Base-by-base conservation (phyloP, 2,329 filamentous ascomycete species). In the Rasamsonia emersonii region DNA sequence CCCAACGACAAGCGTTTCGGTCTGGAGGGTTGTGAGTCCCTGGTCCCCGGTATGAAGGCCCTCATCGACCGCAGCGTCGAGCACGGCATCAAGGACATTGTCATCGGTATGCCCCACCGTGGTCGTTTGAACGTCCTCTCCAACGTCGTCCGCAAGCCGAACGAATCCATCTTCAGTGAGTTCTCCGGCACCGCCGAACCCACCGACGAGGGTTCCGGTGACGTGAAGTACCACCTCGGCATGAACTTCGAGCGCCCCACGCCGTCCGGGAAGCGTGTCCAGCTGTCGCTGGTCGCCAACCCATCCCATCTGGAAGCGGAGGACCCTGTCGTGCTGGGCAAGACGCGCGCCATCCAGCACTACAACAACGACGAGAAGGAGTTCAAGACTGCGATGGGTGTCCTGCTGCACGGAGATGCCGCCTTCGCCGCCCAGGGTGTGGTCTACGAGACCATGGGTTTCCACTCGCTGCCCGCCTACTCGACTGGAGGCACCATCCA, bases 201-300 rank as follows among this genome's bases (percentile, higher is more conserved):
- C 34, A 82, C 84, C 47, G 91, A 96, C 48, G 89, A 98, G 67
- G 91, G 91, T 38, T 96, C 91, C 37, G 91, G 91, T 51, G 91
- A 98, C 61, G 91, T 98, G 64, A 98, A 98, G 67, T 98, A 98
- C 69, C 91, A 98, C 69, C 71, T 98, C 53, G 91, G 91, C 57
- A 98, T 98, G 91, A 98, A 98, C 72, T 98, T 98, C 49, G 91
- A 98, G 70, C 86, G 91, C 42, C 91, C 91, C 33, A 98, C 91
- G 7, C 91, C 91, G 37, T 96, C 89, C 25, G 91, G 91, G 51
- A 96, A 96, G 76, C 91, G 91, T 43, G 91, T 98, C n/a, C 91
- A 98, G 69, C 78, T 98, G 33, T 98, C 91, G 40, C 77, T 98
- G 30, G 91, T 98, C 39, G 91, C 91, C 66, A 98, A 98, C 64